A percentile compares a stretch with the other conserved stretches of the same genome.
phyloP scores from a whole-genome alignment of 768 basidiomycete genomes.

The Serpula lacrymans region DNA sequence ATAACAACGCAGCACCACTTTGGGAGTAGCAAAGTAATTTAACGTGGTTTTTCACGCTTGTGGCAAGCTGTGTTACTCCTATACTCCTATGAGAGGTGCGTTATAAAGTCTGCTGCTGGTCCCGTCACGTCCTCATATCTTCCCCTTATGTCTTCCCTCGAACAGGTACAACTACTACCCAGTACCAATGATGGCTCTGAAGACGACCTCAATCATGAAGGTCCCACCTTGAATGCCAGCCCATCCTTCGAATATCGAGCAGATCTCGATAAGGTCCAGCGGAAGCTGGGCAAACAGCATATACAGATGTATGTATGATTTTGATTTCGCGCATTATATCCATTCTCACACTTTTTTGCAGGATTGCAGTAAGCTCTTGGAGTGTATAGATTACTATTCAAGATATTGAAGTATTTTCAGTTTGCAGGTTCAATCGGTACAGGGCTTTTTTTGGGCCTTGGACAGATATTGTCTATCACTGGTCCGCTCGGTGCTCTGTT shows the following conservation, averaged over 20 bases:
- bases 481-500: constrained; percentile 28
- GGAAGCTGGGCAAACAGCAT: constrained; percentile 16
- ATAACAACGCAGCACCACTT: too few relatives aligned
- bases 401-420: constrained; percentile 9
- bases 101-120: too few relatives aligned
- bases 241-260: constrained; percentile 12
- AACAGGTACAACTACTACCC: too few relatives aligned
- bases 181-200: too few relatives aligned
- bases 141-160: not conserved
- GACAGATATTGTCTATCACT: constrained; percentile 19
- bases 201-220: constrained; percentile 3
- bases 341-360: constrained; percentile 4
- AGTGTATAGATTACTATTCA: too few relatives aligned
- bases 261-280: constrained; percentile 15
- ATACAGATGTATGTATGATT: constrained; percentile 19
- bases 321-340: not conserved
- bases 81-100: too few relatives aligned
- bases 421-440: constrained; percentile 28
- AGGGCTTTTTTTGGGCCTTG: constrained; percentile 29
- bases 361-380: constrained; percentile 18
- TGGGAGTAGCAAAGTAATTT: too few relatives aligned
- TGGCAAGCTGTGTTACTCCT: too few relatives aligned
- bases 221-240: not conserved
- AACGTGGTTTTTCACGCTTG: too few relatives aligned
- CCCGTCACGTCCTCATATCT: not conserved